A percentile compares a stretch with the other conserved stretches of the same genome.
Evolutionary conservation across 257 asterid species (phyloP).

Genomic region (Gentiana macrophylla): DNA sequence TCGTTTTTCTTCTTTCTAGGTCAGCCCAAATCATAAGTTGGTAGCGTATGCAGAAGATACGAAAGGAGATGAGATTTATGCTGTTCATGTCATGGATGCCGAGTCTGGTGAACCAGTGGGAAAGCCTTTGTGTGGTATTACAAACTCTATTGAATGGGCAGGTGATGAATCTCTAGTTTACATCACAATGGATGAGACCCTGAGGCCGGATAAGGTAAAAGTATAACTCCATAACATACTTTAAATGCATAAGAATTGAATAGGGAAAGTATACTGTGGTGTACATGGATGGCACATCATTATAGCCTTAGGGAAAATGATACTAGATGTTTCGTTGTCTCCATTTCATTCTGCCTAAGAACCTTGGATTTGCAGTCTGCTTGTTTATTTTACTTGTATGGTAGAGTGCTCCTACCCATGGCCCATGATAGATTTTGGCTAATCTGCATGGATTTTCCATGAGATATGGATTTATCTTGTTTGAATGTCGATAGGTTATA

Average conservation of each 20-base stretch:
- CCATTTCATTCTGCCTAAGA: too few species aligned
- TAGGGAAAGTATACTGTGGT: too few species aligned
- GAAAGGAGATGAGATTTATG: slow-evolving; percentile 83
- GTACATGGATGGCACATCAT: too few species aligned
- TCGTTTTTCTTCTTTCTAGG: slow-evolving; percentile 32
- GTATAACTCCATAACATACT: slow-evolving; percentile 2
- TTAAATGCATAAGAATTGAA: not conserved
- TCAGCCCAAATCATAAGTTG: slow-evolving; percentile 67
- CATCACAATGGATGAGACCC: slow-evolving; percentile 80
- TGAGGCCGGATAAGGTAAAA: slow-evolving; percentile 84
- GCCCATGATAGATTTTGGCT: too few species aligned
- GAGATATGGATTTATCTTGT: too few species aligned
- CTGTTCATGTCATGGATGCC: slow-evolving; percentile 66
- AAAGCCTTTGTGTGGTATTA: slow-evolving; percentile 59
- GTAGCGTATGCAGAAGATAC: slow-evolving; percentile 93
- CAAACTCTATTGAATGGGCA: slow-evolving; percentile 72
- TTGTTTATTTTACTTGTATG: too few species aligned
- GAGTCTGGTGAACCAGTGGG: slow-evolving; percentile 65
- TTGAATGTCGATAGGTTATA: too few species aligned
- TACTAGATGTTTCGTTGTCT: too few species aligned
- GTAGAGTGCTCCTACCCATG: too few species aligned
- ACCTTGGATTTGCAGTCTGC: too few species aligned
- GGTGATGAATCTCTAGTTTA: slow-evolving; percentile 75
- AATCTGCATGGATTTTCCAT: too few species aligned
- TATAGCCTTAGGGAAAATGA: too few species aligned